These are phyloP conservation scores for Celoporthe dispersa DNA, from an alignment of 2,329 filamentous ascomycete genomes.

Conservation along the genomic window DNA sequence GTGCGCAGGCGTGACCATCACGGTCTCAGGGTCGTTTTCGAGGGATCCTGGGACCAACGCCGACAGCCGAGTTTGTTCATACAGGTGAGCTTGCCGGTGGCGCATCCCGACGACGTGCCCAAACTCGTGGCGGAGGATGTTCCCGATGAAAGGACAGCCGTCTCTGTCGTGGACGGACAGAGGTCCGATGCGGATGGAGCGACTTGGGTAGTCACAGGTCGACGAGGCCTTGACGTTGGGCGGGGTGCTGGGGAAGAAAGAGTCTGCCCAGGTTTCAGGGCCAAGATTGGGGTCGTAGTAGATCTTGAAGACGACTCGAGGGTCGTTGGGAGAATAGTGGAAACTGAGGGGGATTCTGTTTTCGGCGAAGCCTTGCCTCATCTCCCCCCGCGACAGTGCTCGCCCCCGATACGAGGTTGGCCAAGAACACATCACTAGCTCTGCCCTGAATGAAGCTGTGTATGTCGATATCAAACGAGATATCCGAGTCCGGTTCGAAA, in stretches of 20 bases:
- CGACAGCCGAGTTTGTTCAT: not conserved
- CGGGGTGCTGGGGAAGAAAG: constrained; percentile 1
- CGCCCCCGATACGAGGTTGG: not conserved
- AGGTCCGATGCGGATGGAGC: not conserved
- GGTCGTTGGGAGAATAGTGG: not conserved
- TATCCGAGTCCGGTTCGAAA: not conserved
- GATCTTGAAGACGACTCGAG: constrained; percentile 7
- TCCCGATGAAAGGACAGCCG: not conserved
- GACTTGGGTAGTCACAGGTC: not conserved
- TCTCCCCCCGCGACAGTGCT: not conserved
- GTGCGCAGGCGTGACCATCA: constrained; percentile 4
- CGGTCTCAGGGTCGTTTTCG: not conserved
- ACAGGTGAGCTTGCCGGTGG: not conserved
- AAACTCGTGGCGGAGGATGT: constrained; percentile 15
- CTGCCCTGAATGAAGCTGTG: not conserved
- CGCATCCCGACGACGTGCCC: constrained; percentile 13
- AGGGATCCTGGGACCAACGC: not conserved
- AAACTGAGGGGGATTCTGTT: not conserved
- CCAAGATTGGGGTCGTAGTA: not conserved
- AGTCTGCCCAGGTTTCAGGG: not conserved
- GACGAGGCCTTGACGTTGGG: not conserved
- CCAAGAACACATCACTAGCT: not conserved
- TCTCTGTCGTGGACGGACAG: not conserved
- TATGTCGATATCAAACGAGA: constrained; percentile 7
- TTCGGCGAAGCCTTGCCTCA: not conserved